Conservation (phyloP, 495 filamentous ascomycete species). For the Venustampulla echinocandica region DNA sequence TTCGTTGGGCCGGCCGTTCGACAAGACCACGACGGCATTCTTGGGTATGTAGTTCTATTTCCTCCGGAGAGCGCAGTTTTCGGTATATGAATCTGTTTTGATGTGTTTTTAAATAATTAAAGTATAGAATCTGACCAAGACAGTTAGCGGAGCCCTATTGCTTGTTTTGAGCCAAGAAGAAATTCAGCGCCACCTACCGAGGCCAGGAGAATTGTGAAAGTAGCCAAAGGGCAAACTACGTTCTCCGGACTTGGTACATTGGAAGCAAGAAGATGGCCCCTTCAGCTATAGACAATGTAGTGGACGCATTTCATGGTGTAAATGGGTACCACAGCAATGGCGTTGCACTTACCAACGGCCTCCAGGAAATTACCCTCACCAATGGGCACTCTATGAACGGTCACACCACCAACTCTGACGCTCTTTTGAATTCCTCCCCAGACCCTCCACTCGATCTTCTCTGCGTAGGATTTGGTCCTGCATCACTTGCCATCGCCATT, state of each 20-base stretch:
- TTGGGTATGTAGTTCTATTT: too few species aligned
- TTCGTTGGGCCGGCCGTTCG: too few species aligned
- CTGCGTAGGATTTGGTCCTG: conserved; percentile 90
- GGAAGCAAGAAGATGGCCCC: conserved; percentile 12
- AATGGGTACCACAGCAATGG: conserved; percentile 1
- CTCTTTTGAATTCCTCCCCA: background rate
- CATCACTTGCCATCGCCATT: conserved; percentile 85
- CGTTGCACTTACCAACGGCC: background rate
- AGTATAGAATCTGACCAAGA: too few species aligned
- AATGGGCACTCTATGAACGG: background rate
- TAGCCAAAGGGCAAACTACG: too few species aligned
- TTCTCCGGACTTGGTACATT: background rate
- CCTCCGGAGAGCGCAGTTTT: too few species aligned
- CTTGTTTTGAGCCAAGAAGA: too few species aligned
- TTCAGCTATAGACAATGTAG: conserved; percentile 13
- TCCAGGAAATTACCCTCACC: background rate
- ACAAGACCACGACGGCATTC: too few species aligned
- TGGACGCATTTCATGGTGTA: background rate
- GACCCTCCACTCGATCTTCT: conserved; percentile 52
- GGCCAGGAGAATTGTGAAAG: too few species aligned
- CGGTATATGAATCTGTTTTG: too few species aligned
- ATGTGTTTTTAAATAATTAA: too few species aligned
- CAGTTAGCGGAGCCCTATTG: too few species aligned
- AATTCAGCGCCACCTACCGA: too few species aligned
- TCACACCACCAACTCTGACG: background rate